Evolutionary conservation across 2,329 filamentous ascomycete species (phyloP), one percentile per base, ranked within the genome.

Genomic region (Fusarium sp.): DNA sequence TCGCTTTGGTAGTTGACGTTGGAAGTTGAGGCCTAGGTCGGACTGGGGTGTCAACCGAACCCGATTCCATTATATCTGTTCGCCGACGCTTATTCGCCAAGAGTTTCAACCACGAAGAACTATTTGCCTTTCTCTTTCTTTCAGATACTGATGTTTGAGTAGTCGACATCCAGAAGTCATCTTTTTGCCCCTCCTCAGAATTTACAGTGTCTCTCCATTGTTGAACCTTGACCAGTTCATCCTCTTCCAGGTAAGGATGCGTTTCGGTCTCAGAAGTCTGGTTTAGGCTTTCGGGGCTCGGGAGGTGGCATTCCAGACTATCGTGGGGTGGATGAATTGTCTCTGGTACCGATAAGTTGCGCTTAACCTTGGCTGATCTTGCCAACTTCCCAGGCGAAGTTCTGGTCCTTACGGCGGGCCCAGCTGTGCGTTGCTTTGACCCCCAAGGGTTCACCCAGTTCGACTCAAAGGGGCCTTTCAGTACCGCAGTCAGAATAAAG

Each of bases 391-490:
- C 56, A 3, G 71, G 72, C 0, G 72, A 72, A 16, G 45, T 67
- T 20, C 65, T 65, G 11, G 42, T 50, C 15, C 50, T 65, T 57
- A 38, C 62, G 13, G 45, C 40, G 2, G 49, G 31, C 30, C 44
- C 46, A 30, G 62, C 38, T 10, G 74, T 76, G 34, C 73, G 70
- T 23, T 70, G 53, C 33, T 76, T 77, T 44, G 76, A 76, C 41
- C 67, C 69, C 78, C 78, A 80, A 7, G 78, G 78, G 46, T 80
- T 80, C 6, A 68, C 50, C 77, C 77, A 79, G 38, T 74, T 67
- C 33, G 56, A 40, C 23, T 84, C 82, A 67, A 92, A 91, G 0
- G 90, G 91, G 1, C 90, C 91, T 62, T 80, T 83, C 4, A 92
- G 80, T 8, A 80, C 77, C 8, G 90, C 86, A 13, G 91, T 90